phyloP scores from a whole-genome alignment of 371 early-diverging fungal species.

The Rhizopus sp. region DNA sequence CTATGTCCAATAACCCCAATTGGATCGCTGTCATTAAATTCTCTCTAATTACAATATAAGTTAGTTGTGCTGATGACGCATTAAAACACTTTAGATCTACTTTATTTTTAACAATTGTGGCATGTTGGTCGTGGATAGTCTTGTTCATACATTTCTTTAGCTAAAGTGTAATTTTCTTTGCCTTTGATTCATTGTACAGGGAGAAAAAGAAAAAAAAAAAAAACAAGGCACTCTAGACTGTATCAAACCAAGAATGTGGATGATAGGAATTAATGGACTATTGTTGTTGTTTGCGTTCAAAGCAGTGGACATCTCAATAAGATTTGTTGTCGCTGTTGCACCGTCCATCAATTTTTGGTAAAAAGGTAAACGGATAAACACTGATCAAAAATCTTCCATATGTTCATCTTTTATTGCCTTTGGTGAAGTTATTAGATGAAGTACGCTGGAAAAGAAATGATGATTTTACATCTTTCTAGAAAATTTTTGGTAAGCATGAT shows the following conservation, averaged over 20 bases:
- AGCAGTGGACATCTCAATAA: not conserved
- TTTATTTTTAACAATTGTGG: not conserved
- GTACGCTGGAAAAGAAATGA: not conserved
- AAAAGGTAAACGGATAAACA: slow-evolving; percentile 3
- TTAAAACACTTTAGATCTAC: too few species aligned
- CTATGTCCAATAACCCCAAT: not conserved
- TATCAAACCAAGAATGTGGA: slow-evolving; percentile 5
- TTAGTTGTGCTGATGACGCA: not conserved
- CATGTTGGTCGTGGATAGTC: not conserved
- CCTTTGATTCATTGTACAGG: slow-evolving; percentile 1
- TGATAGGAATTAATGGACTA: not conserved
- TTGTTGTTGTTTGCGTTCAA: not conserved
- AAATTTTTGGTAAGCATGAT: slow-evolving; percentile 2
- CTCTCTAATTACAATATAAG: slow-evolving; percentile 3
- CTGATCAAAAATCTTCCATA: slow-evolving; percentile 1
- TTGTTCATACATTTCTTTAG: not conserved
- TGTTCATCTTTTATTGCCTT: slow-evolving; percentile 6
- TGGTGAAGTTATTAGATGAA: slow-evolving; percentile 2
- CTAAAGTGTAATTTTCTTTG: not conserved
- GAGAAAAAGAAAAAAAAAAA: too few species aligned
- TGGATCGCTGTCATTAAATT: not conserved
- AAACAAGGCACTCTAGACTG: not conserved
- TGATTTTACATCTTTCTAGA: not conserved
- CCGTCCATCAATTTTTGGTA: not conserved
- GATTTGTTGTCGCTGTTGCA: slow-evolving; percentile 1